These are phyloP conservation scores for Prunus salicina DNA, from an alignment of 306 rosid genomes.

Conservation along the genomic window DNA sequence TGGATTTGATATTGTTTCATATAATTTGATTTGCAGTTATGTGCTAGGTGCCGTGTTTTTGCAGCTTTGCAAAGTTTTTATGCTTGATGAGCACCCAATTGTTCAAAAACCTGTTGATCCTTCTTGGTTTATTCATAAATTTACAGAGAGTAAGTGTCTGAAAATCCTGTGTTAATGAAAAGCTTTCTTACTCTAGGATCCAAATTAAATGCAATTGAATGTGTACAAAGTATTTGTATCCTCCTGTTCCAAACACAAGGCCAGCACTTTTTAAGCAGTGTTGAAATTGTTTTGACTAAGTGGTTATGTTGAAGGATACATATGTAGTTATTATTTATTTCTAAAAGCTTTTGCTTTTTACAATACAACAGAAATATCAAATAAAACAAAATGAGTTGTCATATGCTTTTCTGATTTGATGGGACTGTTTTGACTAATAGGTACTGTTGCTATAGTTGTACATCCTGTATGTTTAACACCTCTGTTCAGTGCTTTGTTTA, in stretches of 20 bases:
- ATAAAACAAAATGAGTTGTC: not conserved
- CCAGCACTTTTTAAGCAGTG: not conserved
- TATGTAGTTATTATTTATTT: not conserved
- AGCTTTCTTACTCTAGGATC: not conserved
- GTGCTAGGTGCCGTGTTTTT: slow-evolving; percentile 72
- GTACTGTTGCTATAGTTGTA: not conserved
- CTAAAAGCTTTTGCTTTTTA: too few relatives aligned
- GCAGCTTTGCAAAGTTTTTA: slow-evolving; percentile 74
- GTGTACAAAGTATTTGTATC: not conserved
- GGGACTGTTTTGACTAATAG: not conserved
- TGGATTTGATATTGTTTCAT: slow-evolving; percentile 2
- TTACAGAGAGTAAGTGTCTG: slow-evolving; percentile 55
- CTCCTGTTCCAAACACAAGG: not conserved
- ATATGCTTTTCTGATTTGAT: not conserved
- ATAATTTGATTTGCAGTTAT: slow-evolving; percentile 47
- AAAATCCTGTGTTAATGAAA: not conserved
- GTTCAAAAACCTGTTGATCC: slow-evolving; percentile 81
- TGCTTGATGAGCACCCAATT: slow-evolving; percentile 63
- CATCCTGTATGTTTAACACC: not conserved
- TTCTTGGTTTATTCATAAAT: slow-evolving; percentile 62
- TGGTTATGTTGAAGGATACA: not conserved
- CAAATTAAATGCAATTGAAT: not conserved
- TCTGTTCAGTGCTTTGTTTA: not conserved
- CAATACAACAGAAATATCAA: not conserved
- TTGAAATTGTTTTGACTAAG: not conserved